phyloP scores from a whole-genome alignment of 352 stramenopile species.

The Globisporangium lucens region DNA sequence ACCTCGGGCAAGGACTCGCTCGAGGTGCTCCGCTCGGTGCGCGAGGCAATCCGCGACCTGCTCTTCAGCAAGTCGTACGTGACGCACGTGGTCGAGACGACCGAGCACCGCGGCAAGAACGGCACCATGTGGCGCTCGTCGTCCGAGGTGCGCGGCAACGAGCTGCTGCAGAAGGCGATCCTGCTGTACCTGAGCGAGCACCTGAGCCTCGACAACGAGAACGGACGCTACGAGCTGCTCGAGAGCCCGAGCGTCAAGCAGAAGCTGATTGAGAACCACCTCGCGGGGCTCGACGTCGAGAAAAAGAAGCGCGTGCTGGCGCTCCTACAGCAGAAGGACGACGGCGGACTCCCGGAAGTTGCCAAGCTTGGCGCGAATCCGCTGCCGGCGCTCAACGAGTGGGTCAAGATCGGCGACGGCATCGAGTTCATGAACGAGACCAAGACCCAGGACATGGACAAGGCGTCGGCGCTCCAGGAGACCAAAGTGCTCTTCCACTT shows the following conservation, averaged over 20 bases:
- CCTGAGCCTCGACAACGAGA: slow-evolving; percentile 35
- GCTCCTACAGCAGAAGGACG: slow-evolving; percentile 9
- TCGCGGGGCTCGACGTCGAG: slow-evolving; percentile 6
- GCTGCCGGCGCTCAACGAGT: slow-evolving; percentile 25
- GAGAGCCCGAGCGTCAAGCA: slow-evolving; percentile 28
- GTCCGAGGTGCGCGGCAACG: slow-evolving; percentile 36
- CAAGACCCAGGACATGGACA: slow-evolving; percentile 18
- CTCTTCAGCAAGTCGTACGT: slow-evolving; percentile 25
- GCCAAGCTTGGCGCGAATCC: slow-evolving; percentile 12
- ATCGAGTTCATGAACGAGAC: slow-evolving; percentile 34
- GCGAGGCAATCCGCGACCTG: slow-evolving; percentile 18
- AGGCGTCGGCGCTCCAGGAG: neutral
- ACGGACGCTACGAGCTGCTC: slow-evolving; percentile 46
- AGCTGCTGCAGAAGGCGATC: slow-evolving; percentile 58
- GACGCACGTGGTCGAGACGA: slow-evolving; percentile 34
- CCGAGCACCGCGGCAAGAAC: slow-evolving; percentile 36
- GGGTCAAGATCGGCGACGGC: slow-evolving; percentile 22
- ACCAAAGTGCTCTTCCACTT: slow-evolving; percentile 25
- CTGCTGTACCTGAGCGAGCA: slow-evolving; percentile 38
- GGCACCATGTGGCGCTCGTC: slow-evolving; percentile 3
- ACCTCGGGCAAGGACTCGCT: slow-evolving; percentile 19
- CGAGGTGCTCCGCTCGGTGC: slow-evolving; percentile 7
- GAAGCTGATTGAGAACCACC: slow-evolving; percentile 13
- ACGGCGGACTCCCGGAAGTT: neutral
- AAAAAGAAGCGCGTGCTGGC: slow-evolving; percentile 7